Conservation (phyloP, 1,284 basidiomycete species). For the Jaminaea rosea region DNA sequence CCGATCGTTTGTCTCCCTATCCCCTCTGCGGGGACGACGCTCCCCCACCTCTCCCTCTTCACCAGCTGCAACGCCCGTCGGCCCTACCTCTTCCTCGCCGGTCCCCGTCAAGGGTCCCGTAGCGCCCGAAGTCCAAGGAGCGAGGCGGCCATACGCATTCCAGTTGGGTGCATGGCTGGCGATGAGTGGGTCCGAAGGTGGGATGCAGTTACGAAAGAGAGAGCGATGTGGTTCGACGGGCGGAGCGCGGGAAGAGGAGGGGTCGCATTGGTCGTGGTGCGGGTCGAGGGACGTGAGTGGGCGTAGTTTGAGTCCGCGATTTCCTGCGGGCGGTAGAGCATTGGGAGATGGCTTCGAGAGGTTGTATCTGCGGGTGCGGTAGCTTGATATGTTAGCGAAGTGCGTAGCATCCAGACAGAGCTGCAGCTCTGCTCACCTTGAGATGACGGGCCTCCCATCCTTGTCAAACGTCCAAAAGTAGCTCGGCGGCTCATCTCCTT, state of each 20-base stretch:
- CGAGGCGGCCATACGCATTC: background rate
- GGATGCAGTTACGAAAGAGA: background rate
- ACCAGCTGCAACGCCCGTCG: background rate
- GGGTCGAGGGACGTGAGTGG: background rate
- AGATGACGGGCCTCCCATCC: background rate
- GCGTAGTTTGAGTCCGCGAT: background rate
- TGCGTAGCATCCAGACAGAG: background rate
- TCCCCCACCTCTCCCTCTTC: constrained; percentile 3
- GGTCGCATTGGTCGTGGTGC: background rate
- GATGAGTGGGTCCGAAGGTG: background rate
- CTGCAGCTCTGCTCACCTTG: too few species aligned
- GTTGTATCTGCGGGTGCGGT: background rate
- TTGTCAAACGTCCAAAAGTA: background rate
- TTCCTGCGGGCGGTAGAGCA: background rate
- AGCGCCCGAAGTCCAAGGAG: background rate
- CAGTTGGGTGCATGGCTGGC: background rate
- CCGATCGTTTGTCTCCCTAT: constrained; percentile 8
- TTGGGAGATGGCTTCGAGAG: background rate
- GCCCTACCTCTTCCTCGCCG: background rate
- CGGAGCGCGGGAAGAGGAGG: background rate
- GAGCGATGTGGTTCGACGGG: background rate
- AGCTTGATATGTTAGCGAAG: background rate
- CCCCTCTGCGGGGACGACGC: background rate
- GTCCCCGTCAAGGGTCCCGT: background rate
- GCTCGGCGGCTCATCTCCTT: background rate